Conservation (phyloP, 306 rosid genomes). For the Vicia sativa region DNA sequence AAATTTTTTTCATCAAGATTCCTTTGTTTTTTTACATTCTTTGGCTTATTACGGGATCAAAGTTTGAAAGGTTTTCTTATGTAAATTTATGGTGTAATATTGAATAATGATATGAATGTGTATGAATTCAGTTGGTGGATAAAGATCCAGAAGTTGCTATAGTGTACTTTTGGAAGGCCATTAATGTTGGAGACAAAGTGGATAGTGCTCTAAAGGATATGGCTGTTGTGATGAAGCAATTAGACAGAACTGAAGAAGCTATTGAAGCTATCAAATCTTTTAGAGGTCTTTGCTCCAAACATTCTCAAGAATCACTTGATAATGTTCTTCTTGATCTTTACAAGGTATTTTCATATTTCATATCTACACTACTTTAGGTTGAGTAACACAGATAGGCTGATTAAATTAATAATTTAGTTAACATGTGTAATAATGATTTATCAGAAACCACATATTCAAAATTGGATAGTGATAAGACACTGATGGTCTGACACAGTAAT, state of each 20-base stretch:
- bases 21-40: background rate
- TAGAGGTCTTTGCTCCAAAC: slow-evolving; percentile 65
- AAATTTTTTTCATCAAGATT: background rate
- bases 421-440: no score
- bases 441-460: no score
- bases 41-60: background rate
- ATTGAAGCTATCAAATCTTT: slow-evolving; percentile 84
- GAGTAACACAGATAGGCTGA: no score
- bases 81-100: background rate
- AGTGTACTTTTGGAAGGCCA: slow-evolving; percentile 81
- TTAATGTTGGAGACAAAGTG: slow-evolving; percentile 81
- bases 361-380: no score
- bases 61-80: background rate
- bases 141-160: slow-evolving; percentile 86
- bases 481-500: no score
- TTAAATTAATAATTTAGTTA: no score
- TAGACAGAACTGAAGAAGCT: slow-evolving; percentile 85
- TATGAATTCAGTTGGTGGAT: slow-evolving; percentile 57
- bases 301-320: slow-evolving; percentile 91
- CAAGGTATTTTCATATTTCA: slow-evolving; percentile 56
- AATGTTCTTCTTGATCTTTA: slow-evolving; percentile 85
- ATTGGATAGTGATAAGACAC: no score
- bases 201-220: slow-evolving; percentile 92
- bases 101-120: slow-evolving; percentile 4
- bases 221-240: slow-evolving; percentile 95